Conservation (phyloP, 352 stramenopile species). For the Phytophthora cryptogea region DNA sequence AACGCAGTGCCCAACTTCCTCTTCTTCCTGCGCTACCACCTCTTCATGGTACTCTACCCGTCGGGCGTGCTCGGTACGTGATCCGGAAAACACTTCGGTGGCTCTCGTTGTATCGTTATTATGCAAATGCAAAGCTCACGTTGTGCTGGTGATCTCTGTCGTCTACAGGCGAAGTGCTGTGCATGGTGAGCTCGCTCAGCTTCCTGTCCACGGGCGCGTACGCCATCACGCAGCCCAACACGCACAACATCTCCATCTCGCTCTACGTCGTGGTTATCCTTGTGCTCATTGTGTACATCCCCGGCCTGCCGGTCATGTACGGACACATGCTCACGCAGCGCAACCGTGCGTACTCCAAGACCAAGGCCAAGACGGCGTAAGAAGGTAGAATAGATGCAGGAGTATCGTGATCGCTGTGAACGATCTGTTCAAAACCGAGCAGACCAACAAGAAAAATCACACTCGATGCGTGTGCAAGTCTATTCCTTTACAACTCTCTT, state of each 20-base stretch:
- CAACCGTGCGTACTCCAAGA: constrained; percentile 83
- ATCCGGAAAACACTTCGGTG: constrained; percentile 13
- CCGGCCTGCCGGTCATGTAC: constrained; percentile 85
- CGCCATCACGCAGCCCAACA: constrained; percentile 76
- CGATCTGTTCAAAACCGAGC: constrained; percentile 8
- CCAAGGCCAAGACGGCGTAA: constrained; percentile 74
- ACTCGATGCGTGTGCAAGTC: constrained; percentile 21
- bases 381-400: neutral
- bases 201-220: constrained; percentile 66
- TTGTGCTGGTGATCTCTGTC: constrained; percentile 8
- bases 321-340: constrained; percentile 85
- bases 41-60: constrained; percentile 99
- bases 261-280: constrained; percentile 74
- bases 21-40: constrained; percentile 97
- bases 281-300: constrained; percentile 75
- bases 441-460: constrained; percentile 31
- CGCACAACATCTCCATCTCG: constrained; percentile 78
- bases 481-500: constrained; percentile 32
- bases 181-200: constrained; percentile 70
- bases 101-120: constrained; percentile 1
- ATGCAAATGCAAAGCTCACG: constrained; percentile 17
- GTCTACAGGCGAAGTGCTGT: constrained; percentile 63
- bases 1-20: constrained; percentile 93
- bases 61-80: constrained; percentile 94
- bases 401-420: constrained; percentile 6